A percentile compares a stretch with the other conserved stretches of the same genome.
Conservation (phyloP, 192 early-diverging fungal species). For the Coemansia sp. region DNA sequence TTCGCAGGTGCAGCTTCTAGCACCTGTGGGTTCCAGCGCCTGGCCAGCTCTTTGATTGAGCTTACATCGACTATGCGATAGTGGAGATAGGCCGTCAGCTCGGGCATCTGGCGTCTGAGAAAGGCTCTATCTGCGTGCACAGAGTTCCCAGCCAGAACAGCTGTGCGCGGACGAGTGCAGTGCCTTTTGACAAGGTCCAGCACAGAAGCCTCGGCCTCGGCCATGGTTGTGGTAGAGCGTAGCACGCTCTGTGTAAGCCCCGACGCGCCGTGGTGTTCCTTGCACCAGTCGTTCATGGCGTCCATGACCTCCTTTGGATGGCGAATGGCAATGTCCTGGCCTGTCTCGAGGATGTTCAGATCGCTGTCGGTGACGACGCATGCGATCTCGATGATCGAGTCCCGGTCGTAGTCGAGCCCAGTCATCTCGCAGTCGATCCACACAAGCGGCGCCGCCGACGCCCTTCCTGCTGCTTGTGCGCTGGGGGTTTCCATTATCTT, state of each 20-base stretch:
- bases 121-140: constrained; percentile 92
- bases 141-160: constrained; percentile 88
- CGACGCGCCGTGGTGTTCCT: constrained; percentile 79
- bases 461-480: neutral
- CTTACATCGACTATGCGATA: constrained; percentile 90
- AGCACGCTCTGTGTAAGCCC: constrained; percentile 81
- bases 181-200: constrained; percentile 75
- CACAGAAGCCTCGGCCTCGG: constrained; percentile 72
- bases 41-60: constrained; percentile 85
- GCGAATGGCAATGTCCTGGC: constrained; percentile 72
- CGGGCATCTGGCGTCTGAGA: constrained; percentile 78
- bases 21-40: constrained; percentile 74
- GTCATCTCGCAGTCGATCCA: constrained; percentile 61
- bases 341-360: constrained; percentile 81
- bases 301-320: constrained; percentile 78
- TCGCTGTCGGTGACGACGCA: constrained; percentile 85
- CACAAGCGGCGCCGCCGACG: constrained; percentile 33
- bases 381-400: constrained; percentile 90
- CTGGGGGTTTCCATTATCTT: neutral
- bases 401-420: constrained; percentile 59
- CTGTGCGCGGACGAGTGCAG: constrained; percentile 62
- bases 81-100: constrained; percentile 73
- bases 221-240: constrained; percentile 63
- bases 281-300: constrained; percentile 92
- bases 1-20: constrained; percentile 64